Evolutionary conservation across 805 yeast genomes (phyloP).

Genomic region (Metschnikowia vanudenii): DNA sequence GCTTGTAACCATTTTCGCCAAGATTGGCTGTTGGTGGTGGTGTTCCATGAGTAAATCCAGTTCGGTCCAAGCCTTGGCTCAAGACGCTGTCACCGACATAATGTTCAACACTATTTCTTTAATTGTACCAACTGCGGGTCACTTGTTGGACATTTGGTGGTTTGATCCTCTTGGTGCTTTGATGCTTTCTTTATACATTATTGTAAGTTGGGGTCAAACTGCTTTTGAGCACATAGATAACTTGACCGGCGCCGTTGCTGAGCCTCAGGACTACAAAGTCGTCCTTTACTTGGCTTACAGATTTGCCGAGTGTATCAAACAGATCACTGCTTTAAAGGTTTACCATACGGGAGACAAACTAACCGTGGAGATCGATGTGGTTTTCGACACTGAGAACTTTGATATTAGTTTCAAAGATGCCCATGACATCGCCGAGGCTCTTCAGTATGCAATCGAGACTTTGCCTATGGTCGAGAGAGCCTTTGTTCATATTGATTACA

Average conservation of each 20-base stretch:
- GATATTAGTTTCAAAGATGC: constrained; percentile 57
- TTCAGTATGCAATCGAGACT: constrained; percentile 78
- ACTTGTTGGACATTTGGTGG: constrained; percentile 59
- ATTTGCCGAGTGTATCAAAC: constrained; percentile 64
- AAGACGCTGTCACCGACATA: constrained; percentile 78
- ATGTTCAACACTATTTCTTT: constrained; percentile 71
- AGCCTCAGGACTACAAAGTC: constrained; percentile 59
- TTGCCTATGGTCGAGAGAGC: constrained; percentile 77
- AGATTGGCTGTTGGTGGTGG: constrained; percentile 61
- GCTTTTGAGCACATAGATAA: constrained; percentile 73
- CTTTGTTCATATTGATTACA: constrained; percentile 74
- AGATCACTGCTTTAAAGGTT: constrained; percentile 63
- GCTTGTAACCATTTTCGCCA: constrained; percentile 59
- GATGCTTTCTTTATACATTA: constrained; percentile 57
- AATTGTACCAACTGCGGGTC: constrained; percentile 65
- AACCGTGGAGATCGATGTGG: constrained; percentile 74
- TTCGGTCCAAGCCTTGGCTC: constrained; percentile 75
- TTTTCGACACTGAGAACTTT: constrained; percentile 45
- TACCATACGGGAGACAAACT: constrained; percentile 78
- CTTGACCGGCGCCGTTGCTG: constrained; percentile 72
- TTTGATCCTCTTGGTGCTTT: constrained; percentile 75
- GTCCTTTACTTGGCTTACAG: constrained; percentile 65
- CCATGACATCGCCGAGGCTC: constrained; percentile 78
- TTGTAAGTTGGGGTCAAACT: constrained; percentile 59
- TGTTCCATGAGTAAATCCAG: constrained; percentile 60